phyloP scores from a whole-genome alignment of 371 early-diverging fungal species.

The Mortierella polycephala region DNA sequence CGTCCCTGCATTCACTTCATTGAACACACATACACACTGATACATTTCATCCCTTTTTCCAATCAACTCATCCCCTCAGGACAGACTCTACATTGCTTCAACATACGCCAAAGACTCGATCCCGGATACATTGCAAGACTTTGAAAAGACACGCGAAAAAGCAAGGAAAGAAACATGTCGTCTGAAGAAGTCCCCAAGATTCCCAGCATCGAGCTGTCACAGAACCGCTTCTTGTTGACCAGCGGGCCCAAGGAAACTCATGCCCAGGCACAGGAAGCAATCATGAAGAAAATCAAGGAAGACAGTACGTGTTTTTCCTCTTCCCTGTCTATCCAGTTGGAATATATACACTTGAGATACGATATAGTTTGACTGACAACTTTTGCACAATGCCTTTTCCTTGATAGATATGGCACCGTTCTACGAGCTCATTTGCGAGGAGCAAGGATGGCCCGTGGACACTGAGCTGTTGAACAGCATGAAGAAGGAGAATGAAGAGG shows the following conservation, averaged over 20 bases:
- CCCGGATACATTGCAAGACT: background rate
- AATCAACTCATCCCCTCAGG: no score
- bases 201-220: slow-evolving; percentile 82
- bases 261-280: slow-evolving; percentile 69
- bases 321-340: background rate
- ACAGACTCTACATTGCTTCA: no score
- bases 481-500: slow-evolving; percentile 76
- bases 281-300: slow-evolving; percentile 74
- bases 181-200: slow-evolving; percentile 77
- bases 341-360: background rate
- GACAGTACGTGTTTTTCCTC: slow-evolving; percentile 64
- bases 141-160: background rate
- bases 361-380: background rate
- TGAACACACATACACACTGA: background rate
- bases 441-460: slow-evolving; percentile 70
- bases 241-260: slow-evolving; percentile 70
- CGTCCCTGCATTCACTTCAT: slow-evolving; percentile 3
- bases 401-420: slow-evolving; percentile 89
- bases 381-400: background rate
- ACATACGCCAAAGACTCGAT: background rate
- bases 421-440: slow-evolving; percentile 73
- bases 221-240: slow-evolving; percentile 77
- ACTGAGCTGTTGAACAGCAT: slow-evolving; percentile 62
- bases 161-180: slow-evolving; percentile 39
- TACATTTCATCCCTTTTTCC: no score